phyloP scores from a whole-genome alignment of 768 basidiomycete genomes.

The Boletus subcaerulescens region DNA sequence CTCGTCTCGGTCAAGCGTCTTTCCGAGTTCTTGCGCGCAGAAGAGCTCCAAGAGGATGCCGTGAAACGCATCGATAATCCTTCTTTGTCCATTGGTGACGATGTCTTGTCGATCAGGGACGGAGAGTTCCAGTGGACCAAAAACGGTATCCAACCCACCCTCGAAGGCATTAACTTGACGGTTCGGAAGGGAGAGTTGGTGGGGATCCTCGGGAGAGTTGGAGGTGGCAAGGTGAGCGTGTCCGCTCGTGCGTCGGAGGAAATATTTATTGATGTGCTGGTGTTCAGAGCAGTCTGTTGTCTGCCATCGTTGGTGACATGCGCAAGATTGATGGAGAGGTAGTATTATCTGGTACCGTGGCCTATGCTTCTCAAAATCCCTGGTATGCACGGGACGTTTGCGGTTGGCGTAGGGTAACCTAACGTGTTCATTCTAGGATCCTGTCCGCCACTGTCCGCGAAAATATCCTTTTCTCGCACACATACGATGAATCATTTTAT shows the following conservation, averaged over 20 bases:
- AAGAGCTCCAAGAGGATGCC: conserved; percentile 80
- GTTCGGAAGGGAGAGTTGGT: conserved; percentile 83
- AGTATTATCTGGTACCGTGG: conserved; percentile 61
- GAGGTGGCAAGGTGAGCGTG: conserved; percentile 73
- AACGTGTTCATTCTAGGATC: conserved; percentile 47
- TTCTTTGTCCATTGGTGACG: conserved; percentile 54
- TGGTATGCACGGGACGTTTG: conserved; percentile 48
- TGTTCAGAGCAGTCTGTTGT: conserved; percentile 63
- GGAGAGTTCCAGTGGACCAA: conserved; percentile 84
- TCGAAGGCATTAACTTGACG: conserved; percentile 74
- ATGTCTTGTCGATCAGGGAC: conserved; percentile 65
- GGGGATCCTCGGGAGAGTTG: conserved; percentile 85
- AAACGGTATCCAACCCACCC: conserved; percentile 49
- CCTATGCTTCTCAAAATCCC: conserved; percentile 86
- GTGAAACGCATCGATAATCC: conserved; percentile 48
- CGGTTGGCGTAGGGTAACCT: background rate
- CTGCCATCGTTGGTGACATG: conserved; percentile 89
- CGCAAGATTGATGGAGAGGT: conserved; percentile 70
- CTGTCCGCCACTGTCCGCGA: conserved; percentile 83
- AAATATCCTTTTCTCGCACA: conserved; percentile 90
- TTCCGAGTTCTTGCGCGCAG: conserved; percentile 67
- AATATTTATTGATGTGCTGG: background rate
- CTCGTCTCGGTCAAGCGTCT: conserved; percentile 80
- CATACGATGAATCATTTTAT: conserved; percentile 84
- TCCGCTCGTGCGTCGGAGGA: background rate